Percentiles rank a stretch among this genome's conserved stretches.
phyloP scores from a whole-genome alignment of 495 filamentous ascomycete genomes.

The Neurospora tetraspora region DNA sequence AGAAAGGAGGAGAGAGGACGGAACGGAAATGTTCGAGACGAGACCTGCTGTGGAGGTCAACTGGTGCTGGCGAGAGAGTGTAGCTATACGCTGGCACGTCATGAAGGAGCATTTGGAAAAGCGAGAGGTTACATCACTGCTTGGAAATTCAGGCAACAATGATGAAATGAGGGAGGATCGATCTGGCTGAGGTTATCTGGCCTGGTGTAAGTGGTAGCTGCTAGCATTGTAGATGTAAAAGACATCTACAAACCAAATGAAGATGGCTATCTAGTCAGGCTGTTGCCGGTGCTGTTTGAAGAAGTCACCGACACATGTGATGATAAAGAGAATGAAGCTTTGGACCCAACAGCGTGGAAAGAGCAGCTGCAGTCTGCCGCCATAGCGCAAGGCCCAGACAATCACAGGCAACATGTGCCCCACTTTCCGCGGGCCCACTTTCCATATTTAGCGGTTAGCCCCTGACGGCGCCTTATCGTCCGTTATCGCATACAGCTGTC shows the following conservation, averaged over 20 bases:
- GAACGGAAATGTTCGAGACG: too few relatives aligned
- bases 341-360: constrained; percentile 1
- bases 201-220: neutral
- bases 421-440: neutral
- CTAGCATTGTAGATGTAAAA: neutral
- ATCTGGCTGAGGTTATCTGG: neutral
- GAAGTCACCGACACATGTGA: neutral
- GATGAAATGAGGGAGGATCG: neutral
- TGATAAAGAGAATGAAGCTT: neutral
- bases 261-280: neutral
- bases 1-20: neutral
- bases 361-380: constrained; percentile 11
- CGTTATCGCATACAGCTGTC: neutral
- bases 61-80: neutral
- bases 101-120: neutral
- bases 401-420: neutral
- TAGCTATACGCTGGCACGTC: neutral
- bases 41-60: neutral
- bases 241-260: neutral
- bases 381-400: neutral
- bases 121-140: neutral
- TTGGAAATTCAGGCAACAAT: neutral
- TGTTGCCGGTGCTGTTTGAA: neutral
- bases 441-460: neutral
- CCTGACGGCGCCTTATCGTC: neutral